Evolutionary conservation across 2,329 filamentous ascomycete genomes (phyloP).

Genomic region (Alternaria sp.): DNA sequence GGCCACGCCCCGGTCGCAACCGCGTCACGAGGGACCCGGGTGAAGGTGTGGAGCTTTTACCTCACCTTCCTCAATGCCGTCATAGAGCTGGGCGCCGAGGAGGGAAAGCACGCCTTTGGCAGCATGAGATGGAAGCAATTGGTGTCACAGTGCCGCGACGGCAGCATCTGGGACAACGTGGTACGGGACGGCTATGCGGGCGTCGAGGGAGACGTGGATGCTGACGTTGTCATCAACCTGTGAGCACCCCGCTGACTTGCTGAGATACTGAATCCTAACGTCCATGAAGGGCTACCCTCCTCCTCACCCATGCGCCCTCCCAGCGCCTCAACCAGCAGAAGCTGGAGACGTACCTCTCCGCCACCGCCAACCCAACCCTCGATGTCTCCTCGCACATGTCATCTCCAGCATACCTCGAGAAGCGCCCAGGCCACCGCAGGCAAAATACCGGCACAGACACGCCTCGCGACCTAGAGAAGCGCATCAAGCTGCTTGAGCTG

Average conservation of each 20-base stretch:
- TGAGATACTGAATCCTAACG: constrained; percentile 6
- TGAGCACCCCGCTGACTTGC: constrained; percentile 54
- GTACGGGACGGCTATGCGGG: constrained; percentile 87
- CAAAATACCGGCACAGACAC: constrained; percentile 74
- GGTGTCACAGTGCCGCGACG: constrained; percentile 84
- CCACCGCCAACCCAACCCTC: constrained; percentile 75
- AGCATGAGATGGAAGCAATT: constrained; percentile 83
- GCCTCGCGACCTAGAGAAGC: constrained; percentile 81
- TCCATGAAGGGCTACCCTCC: constrained; percentile 75
- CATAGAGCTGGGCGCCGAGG: constrained; percentile 85
- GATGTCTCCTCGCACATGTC: constrained; percentile 73
- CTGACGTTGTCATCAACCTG: constrained; percentile 92
- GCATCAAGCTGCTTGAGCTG: constrained; percentile 91
- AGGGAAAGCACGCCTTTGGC: constrained; percentile 89
- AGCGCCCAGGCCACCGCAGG: constrained; percentile 41
- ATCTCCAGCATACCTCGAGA: constrained; percentile 48
- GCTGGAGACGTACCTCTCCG: constrained; percentile 87
- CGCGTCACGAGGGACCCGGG: constrained; percentile 80
- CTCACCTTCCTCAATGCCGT: constrained; percentile 92
- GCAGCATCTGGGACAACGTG: constrained; percentile 93
- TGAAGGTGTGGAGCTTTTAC: constrained; percentile 98
- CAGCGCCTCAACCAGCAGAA: constrained; percentile 86
- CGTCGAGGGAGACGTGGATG: constrained; percentile 87
- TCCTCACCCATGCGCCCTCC: constrained; percentile 86
- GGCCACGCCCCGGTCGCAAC: constrained; percentile 75